Base-by-base conservation (phyloP, 345 rosid species). In the Diplotaxis tenuifolia region DNA sequence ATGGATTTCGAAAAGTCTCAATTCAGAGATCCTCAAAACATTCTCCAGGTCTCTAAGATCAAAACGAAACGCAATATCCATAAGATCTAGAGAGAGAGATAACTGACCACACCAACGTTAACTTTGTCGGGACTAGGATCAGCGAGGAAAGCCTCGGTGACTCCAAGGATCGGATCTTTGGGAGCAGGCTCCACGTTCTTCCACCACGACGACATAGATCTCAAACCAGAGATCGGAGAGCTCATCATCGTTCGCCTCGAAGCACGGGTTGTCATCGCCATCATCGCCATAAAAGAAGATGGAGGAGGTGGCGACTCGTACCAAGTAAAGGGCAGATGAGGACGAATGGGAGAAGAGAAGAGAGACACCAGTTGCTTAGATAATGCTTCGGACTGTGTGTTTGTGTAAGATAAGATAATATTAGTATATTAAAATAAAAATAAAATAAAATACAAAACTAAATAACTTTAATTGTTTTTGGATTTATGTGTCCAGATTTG, bases 111-210 rank as follows among this genome's bases (percentile, higher is more conserved):
- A 82, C 98, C 98, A 57, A 94, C 97, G 55, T 91, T 94, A 73
- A 94, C 95, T 84, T 94, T 94, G 1, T 83, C 84, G 3, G 95
- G 96, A 74, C 75, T 78, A 9, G 88, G 84, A 82, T 94, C 97
- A n/a, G 95, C 96, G 60, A 91, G 87, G 79, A 88, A 94, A 59
- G 97, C 98, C 67, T 94, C 98, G 45, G 98, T 91, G 62, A 94
- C 98, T 19, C 98, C 97, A 18, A 94, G 97, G 59, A 94, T 94
- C 3, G 97, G 98, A 77, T 94, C 98, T 77, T 88, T 94, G 7
- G 95, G 79, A 12, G 97, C 98, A 5, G 95, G 95, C 85, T 89
- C 90, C 21, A 94, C 91, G 88, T 72, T 85, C 58, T 81, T 76
- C 97, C 98, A 94, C 97, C 91, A 87, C 18, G 96, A 89, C 10